Conservation (phyloP, 306 rosid genomes). For the Corylus americana region DNA sequence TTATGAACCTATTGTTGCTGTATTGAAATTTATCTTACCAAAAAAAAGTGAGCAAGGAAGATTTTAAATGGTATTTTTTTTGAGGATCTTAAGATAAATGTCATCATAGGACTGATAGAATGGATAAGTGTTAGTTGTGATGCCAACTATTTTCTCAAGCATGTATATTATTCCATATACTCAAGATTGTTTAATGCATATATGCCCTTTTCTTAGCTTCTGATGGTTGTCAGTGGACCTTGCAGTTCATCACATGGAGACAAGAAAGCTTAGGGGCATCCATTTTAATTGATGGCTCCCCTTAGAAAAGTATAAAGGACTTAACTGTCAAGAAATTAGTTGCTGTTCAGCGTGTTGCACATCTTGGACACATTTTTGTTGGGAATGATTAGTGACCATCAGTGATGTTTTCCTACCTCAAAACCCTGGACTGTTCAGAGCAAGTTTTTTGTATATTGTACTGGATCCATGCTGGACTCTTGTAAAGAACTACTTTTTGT, state of each 20-base stretch:
- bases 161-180: neutral
- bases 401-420: neutral
- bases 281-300: slow-evolving; percentile 9
- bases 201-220: neutral
- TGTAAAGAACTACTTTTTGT: neutral
- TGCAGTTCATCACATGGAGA: slow-evolving; percentile 31
- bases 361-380: slow-evolving; percentile 5
- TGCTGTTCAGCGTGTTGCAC: slow-evolving; percentile 1
- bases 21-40: no score
- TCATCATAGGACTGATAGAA: neutral
- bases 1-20: no score
- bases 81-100: neutral
- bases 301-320: neutral
- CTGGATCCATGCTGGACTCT: neutral
- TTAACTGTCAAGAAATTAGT: slow-evolving; percentile 2
- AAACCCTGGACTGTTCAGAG: no score
- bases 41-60: neutral
- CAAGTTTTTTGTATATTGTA: no score
- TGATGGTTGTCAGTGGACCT: slow-evolving; percentile 19
- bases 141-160: neutral
- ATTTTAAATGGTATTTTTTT: neutral
- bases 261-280: slow-evolving; percentile 11
- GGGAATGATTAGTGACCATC: neutral
- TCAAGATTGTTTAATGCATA: neutral
- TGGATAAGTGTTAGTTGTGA: neutral